Conservation (phyloP, 192 early-diverging fungal genomes). For the Pilaira anomala region DNA sequence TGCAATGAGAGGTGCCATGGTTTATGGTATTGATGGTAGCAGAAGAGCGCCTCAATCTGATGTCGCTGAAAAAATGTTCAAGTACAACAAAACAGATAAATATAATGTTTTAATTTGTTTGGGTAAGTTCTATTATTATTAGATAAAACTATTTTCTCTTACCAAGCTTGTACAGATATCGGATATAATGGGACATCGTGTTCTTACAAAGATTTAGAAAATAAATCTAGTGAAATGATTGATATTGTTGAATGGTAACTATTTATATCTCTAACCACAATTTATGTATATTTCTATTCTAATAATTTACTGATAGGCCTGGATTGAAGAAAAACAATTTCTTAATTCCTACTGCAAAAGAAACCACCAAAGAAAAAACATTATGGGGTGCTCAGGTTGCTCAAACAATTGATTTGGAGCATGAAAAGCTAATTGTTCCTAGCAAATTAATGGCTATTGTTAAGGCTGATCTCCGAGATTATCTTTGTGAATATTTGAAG, state of each 20-base stretch:
- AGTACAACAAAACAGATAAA: neutral
- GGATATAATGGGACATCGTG: neutral
- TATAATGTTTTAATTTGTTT: neutral
- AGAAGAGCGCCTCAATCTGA: constrained; percentile 1
- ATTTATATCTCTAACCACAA: too few species aligned
- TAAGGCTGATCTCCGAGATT: neutral
- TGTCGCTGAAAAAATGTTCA: neutral
- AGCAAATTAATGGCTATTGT: neutral
- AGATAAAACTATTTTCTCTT: neutral
- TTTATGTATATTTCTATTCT: too few species aligned
- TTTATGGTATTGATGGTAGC: constrained; percentile 1
- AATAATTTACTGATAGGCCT: too few species aligned
- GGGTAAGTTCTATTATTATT: neutral
- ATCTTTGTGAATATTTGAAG: neutral
- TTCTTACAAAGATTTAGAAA: neutral
- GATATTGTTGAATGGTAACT: constrained; percentile 1
- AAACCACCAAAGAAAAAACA: neutral
- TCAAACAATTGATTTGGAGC: neutral
- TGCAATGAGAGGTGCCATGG: neutral
- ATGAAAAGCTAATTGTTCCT: constrained; percentile 3
- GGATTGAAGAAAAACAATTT: neutral
- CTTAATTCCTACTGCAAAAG: neutral
- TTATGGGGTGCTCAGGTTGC: too few species aligned
- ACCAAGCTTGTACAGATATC: neutral
- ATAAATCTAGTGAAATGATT: neutral